Conservation (phyloP, 345 rosid species). For the Linum tenue region DNA sequence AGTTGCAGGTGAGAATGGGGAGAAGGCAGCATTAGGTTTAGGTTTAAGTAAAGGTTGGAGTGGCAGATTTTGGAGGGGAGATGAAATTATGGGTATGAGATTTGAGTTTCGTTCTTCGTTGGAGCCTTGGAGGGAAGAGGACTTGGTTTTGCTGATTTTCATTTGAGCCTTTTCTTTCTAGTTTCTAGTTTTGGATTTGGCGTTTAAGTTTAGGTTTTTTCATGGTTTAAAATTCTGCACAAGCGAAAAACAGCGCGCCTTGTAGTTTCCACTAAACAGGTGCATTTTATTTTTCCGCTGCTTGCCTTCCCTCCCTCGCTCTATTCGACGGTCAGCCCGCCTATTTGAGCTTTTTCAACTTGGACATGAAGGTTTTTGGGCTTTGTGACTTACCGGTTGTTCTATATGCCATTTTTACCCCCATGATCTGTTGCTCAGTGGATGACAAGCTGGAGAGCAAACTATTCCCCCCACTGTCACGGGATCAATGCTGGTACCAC, state of each 20-base stretch:
- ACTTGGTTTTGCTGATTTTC: too few species aligned
- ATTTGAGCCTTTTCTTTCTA: not conserved
- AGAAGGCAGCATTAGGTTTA: not conserved
- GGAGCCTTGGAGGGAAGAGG: slow-evolving; percentile 5
- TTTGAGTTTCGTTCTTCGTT: slow-evolving; percentile 1
- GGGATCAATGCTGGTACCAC: too few species aligned
- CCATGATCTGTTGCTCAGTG: too few species aligned
- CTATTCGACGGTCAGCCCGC: too few species aligned
- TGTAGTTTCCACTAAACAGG: not conserved
- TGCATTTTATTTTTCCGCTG: not conserved
- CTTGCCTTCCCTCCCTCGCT: not conserved
- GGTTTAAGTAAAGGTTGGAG: slow-evolving; percentile 14
- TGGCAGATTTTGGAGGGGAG: slow-evolving; percentile 19
- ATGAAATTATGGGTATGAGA: not conserved
- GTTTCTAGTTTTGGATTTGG: not conserved
- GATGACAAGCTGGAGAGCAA: too few species aligned
- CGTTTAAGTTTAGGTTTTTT: slow-evolving; percentile 10
- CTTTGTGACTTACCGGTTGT: too few species aligned
- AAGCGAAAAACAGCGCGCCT: not conserved
- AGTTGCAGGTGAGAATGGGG: not conserved
- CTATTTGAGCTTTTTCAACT: too few species aligned
- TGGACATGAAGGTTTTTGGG: too few species aligned
- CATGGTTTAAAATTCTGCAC: not conserved
- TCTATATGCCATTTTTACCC: too few species aligned
- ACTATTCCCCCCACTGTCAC: too few species aligned